A percentile compares a stretch with the other conserved stretches of the same genome.
phyloP scores from a whole-genome alignment of 2,329 filamentous ascomycete genomes.

The Botrytis tulipae region DNA sequence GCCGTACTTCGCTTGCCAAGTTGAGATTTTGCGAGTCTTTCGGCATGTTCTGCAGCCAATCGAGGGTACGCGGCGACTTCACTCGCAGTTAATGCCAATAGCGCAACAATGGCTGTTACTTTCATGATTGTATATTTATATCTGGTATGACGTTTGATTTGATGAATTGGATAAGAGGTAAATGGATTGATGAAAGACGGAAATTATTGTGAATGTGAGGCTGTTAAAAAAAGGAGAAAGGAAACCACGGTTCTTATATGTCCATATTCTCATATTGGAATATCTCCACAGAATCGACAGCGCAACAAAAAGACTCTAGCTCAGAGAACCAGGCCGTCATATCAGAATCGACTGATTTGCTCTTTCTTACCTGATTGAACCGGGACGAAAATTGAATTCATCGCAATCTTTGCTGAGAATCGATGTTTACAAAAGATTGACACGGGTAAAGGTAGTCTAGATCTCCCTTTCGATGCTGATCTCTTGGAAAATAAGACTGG shows the following conservation, averaged over 20 bases:
- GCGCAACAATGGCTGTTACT: not conserved
- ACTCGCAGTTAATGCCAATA: not conserved
- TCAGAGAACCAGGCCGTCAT: not conserved
- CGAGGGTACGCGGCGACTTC: conserved; percentile 3
- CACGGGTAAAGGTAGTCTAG: not conserved
- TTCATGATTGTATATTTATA: not conserved
- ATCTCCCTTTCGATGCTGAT: not conserved
- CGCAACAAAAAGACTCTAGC: not conserved
- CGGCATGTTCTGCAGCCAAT: not conserved
- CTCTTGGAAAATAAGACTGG: not conserved
- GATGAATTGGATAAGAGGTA: not conserved
- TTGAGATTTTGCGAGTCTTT: conserved; percentile 7
- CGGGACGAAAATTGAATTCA: not conserved
- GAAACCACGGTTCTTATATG: not conserved
- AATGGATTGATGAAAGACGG: not conserved
- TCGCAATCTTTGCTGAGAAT: not conserved
- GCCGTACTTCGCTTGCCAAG: conserved; percentile 7
- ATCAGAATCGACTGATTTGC: not conserved
- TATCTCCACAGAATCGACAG: not conserved
- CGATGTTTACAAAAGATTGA: not conserved
- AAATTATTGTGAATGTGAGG: not conserved
- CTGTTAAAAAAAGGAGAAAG: not conserved
- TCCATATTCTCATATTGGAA: not conserved
- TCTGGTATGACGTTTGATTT: not conserved
- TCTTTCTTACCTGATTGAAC: not conserved